A percentile compares a stretch with the other conserved stretches of the same genome.
Conservation (phyloP, 2,329 filamentous ascomycete species). For the Fusarium marasasianum region DNA sequence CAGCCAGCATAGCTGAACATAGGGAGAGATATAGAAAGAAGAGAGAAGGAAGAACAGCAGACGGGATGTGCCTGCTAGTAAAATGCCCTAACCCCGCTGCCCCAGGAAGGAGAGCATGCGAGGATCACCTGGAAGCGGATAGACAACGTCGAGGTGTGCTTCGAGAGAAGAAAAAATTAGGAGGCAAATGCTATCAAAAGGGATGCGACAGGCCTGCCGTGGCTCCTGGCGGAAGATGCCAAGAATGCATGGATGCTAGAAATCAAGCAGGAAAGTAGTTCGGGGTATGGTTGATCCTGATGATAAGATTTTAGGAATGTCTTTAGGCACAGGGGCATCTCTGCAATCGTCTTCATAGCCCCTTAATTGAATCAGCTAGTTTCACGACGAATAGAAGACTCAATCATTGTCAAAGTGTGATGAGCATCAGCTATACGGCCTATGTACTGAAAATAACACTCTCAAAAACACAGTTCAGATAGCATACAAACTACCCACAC, state of each 20-base stretch:
- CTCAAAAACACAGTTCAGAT: too few relatives aligned
- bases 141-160: too few relatives aligned
- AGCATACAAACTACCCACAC: background rate
- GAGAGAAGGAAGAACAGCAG: background rate
- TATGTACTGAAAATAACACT: background rate
- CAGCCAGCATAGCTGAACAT: too few relatives aligned
- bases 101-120: background rate
- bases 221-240: background rate
- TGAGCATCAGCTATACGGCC: background rate
- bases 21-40: rapidly evolving
- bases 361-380: background rate
- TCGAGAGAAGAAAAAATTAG: background rate
- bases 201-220: background rate
- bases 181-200: background rate
- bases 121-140: background rate
- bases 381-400: rapidly evolving
- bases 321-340: too few relatives aligned
- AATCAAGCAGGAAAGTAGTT: background rate
- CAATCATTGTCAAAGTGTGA: rapidly evolving
- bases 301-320: background rate
- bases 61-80: rapidly evolving
- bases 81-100: rapidly evolving
- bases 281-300: background rate
- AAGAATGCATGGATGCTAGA: rapidly evolving
- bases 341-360: background rate